Base-by-base conservation (phyloP, 2,329 filamentous ascomycete genomes). In the Ceratocystis variospora region DNA sequence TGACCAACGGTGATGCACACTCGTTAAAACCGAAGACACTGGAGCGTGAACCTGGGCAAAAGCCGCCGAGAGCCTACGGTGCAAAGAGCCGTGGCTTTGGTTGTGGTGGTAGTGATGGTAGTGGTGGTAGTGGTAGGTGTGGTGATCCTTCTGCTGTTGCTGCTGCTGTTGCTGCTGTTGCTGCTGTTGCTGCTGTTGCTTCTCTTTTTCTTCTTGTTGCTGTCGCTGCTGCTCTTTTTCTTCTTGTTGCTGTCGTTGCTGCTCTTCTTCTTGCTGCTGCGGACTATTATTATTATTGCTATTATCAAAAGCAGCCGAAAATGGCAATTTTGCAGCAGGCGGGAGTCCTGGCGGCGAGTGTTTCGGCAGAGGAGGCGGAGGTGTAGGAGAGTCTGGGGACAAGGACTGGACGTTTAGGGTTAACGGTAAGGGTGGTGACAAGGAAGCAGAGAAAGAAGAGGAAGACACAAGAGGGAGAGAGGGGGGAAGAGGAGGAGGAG, bases 311-410 rank as follows among this genome's bases (percentile, higher is more conserved):
- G 31, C 55, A 59, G 55, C 7, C 25, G 55, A 37, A 59, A 37
- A 59, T 12, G 55, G 28, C 31, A 59, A 10, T 25, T 28, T 28
- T n/a, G 55, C 28, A 10, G 55, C 10, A 15, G 22, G 37, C 5
- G 55, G 55, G 6, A 59, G 33, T n/a, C 28, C 55, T 59, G 55
- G 55, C 3, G 55, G 55, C 17, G 55, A 59, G 33, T 59, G 55
- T 59, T 59, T 59, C 15, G 55, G 55, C n/a, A 59, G 55, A 59
- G 55, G 55, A n/a, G 55, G 55, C 17, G 55, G 55, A 59, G 55
- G 55, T 4, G 7, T 33, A 10, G 55, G 25, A n/a, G 55, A 59
- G 55, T 59, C 55, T 59, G 55, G 55, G 25, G 25, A 59, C 25
- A 59, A n/a, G 7, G 55, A 6, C 48, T 53, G 48, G 3, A 28